These are phyloP conservation scores for Penicillium sp. DNA, from an alignment of 2,329 filamentous ascomycete genomes.

Conservation along the genomic window DNA sequence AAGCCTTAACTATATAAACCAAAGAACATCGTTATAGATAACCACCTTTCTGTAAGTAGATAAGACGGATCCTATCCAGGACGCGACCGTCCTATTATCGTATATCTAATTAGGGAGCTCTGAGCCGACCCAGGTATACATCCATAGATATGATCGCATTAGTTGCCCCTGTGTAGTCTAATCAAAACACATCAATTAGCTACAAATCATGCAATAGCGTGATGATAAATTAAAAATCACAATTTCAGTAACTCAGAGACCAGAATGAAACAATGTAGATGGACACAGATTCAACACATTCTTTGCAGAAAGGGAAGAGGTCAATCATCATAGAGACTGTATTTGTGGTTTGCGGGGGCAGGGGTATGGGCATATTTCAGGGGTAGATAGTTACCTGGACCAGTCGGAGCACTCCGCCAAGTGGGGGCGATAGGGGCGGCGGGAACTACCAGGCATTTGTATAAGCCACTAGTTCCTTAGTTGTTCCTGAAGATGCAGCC, in stretches of 20 bases:
- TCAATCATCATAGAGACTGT: constrained; percentile 15
- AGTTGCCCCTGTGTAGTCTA: not conserved
- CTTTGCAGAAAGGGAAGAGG: constrained; percentile 20
- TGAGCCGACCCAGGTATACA: not conserved
- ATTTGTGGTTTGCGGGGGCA: not conserved
- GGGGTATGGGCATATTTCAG: not conserved
- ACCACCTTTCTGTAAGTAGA: not conserved
- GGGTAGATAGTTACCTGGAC: not conserved
- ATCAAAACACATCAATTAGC: not conserved
- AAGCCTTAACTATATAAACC: not conserved
- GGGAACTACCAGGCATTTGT: not conserved
- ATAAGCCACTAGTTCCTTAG: not conserved
- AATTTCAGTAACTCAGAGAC: constrained; percentile 14
- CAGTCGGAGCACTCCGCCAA: constrained; percentile 5
- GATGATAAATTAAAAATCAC: not conserved
- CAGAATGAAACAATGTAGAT: constrained; percentile 20
- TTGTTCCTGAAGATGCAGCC: not conserved
- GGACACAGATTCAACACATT: constrained; percentile 14
- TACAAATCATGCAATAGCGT: not conserved
- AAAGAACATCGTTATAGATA: not conserved
- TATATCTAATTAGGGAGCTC: not conserved
- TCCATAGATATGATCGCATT: not conserved
- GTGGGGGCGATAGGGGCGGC: not conserved
- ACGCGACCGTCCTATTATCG: not conserved
- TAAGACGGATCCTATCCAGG: not conserved